Conservation (phyloP, 176 grass and related monocot species). For the Eragrostis curvula region DNA sequence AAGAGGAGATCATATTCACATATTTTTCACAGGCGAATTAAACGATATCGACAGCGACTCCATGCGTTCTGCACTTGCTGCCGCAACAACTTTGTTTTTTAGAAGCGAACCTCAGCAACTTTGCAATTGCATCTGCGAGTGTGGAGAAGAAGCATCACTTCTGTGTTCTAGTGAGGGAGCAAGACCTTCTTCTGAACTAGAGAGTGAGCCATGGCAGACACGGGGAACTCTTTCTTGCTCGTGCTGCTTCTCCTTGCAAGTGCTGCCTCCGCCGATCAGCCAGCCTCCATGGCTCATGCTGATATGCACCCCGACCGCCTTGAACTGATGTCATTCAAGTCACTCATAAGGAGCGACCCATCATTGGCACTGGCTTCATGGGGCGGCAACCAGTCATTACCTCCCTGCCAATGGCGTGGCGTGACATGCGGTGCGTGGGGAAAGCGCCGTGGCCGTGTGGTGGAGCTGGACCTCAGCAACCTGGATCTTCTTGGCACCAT, state of each 20-base stretch:
- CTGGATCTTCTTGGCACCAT: slow-evolving; percentile 21
- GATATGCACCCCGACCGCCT: not conserved
- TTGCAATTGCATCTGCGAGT: too few relatives aligned
- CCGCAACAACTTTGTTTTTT: too few relatives aligned
- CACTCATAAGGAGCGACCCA: not conserved
- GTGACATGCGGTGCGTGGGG: slow-evolving; percentile 10
- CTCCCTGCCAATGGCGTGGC: slow-evolving; percentile 33
- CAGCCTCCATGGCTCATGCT: not conserved
- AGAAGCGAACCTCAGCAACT: too few relatives aligned
- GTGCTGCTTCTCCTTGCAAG: not conserved
- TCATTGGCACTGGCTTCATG: not conserved
- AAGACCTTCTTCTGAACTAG: not conserved
- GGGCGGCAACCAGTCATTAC: slow-evolving; percentile 23
- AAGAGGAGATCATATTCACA: too few relatives aligned
- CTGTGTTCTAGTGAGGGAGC: not conserved
- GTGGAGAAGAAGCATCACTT: too few relatives aligned
- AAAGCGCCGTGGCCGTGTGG: not conserved
- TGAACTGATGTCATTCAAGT: slow-evolving; percentile 21
- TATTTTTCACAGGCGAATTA: too few relatives aligned
- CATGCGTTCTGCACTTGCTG: too few relatives aligned
- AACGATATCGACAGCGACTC: too few relatives aligned
- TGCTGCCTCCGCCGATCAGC: not conserved
- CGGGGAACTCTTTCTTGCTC: not conserved
- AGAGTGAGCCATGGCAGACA: slow-evolving; percentile 8
- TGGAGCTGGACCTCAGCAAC: slow-evolving; percentile 22